phyloP scores from a whole-genome alignment of 805 yeast species.

The Candida piceae region DNA sequence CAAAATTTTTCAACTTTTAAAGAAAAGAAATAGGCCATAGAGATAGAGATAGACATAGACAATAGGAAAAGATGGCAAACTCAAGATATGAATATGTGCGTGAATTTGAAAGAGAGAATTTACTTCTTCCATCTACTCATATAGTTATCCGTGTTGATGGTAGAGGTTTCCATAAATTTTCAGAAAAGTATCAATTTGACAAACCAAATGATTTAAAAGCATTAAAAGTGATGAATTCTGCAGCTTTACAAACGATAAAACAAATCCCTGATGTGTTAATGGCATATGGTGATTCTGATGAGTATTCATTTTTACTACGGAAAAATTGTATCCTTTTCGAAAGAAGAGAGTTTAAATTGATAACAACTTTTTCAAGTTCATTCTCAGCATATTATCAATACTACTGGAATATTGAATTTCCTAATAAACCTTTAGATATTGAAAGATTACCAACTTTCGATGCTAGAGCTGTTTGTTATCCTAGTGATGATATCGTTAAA shows the following conservation, averaged over 20 bases:
- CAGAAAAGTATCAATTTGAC: conserved; percentile 63
- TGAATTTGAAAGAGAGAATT: conserved; percentile 68
- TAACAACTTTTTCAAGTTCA: conserved; percentile 75
- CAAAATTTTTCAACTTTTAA: too few relatives aligned
- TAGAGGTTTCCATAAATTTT: conserved; percentile 85
- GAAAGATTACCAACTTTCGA: conserved; percentile 81
- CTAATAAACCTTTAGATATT: conserved; percentile 34
- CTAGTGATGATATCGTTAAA: conserved; percentile 51
- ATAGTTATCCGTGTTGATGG: conserved; percentile 90
- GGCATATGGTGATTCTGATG: conserved; percentile 96
- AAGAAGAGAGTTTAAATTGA: conserved; percentile 75
- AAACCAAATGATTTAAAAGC: conserved; percentile 89
- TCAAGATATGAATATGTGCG: conserved; percentile 85
- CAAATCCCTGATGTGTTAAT: conserved; percentile 66
- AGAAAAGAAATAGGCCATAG: too few relatives aligned
- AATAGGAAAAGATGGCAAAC: conserved; percentile 88
- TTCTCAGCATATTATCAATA: conserved; percentile 73
- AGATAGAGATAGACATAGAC: too few relatives aligned
- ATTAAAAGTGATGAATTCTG: conserved; percentile 69
- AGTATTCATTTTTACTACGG: conserved; percentile 75
- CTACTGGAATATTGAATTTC: conserved; percentile 60
- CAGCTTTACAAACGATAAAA: conserved; percentile 63
- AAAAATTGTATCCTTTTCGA: conserved; percentile 67
- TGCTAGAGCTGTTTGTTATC: conserved; percentile 85
- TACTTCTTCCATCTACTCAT: conserved; percentile 72